These are phyloP conservation scores for Canavalia gladiata DNA, from an alignment of 306 rosid genomes.

Conservation along the genomic window DNA sequence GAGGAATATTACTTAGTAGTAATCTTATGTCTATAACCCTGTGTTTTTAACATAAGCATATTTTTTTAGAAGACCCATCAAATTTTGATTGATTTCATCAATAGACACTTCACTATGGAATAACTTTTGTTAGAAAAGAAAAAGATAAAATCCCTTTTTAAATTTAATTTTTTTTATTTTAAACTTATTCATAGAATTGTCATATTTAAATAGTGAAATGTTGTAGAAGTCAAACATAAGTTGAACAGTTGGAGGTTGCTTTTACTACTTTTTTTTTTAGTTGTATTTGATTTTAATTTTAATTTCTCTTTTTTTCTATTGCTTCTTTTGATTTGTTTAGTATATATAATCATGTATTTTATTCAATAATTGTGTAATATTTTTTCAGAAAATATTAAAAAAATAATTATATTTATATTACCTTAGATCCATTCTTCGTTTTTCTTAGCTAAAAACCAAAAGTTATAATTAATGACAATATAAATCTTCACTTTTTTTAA, in stretches of 20 bases:
- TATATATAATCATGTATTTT: constrained; percentile 21
- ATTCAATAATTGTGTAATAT: neutral
- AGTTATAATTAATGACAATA: too few species aligned
- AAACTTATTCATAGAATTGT: constrained; percentile 38
- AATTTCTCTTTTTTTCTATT: constrained; percentile 22
- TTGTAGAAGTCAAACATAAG: constrained; percentile 2
- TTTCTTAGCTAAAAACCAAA: too few species aligned
- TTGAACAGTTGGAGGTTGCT: constrained; percentile 50
- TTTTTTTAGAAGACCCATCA: constrained; percentile 23
- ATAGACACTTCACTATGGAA: constrained; percentile 34
- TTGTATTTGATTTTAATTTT: constrained; percentile 25
- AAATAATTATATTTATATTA: too few species aligned
- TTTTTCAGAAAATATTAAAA: neutral
- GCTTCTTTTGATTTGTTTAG: constrained; percentile 26
- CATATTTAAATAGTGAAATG: neutral
- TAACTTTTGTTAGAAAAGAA: constrained; percentile 43
- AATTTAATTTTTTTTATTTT: neutral
- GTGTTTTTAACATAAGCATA: constrained; percentile 47
- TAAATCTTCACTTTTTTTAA: too few species aligned
- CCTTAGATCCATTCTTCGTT: too few species aligned
- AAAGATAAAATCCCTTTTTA: constrained; percentile 21
- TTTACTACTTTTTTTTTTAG: constrained; percentile 18
- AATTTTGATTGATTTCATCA: constrained; percentile 16
- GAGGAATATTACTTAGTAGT: too few species aligned
- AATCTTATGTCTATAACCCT: neutral